Evolutionary conservation across 805 yeast species (phyloP).

Genomic region (Priceomyces carsonii): DNA sequence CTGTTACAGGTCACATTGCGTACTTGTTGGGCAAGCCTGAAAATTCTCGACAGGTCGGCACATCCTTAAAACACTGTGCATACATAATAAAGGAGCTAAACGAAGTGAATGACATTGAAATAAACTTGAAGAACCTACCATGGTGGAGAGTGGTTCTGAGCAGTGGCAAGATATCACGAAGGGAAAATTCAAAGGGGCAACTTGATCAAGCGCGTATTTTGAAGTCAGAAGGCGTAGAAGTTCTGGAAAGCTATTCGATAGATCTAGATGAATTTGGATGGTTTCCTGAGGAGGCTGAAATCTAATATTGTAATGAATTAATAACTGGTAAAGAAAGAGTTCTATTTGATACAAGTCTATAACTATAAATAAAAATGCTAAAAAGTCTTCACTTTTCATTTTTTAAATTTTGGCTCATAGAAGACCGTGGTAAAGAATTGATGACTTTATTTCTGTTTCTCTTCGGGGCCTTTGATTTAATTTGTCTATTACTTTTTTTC

Average conservation of each 20-base stretch:
- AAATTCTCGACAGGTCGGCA: constrained; percentile 75
- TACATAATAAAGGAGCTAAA: constrained; percentile 24
- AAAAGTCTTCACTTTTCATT: too few species aligned
- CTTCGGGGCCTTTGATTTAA: not conserved
- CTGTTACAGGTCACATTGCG: constrained; percentile 59
- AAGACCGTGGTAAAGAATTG: too few species aligned
- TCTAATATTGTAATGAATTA: too few species aligned
- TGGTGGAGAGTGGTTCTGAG: constrained; percentile 81
- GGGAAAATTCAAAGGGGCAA: constrained; percentile 45
- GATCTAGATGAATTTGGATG: constrained; percentile 58
- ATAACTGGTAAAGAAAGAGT: too few species aligned
- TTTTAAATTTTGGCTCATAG: too few species aligned
- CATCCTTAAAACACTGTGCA: constrained; percentile 54
- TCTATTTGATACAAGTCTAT: too few species aligned
- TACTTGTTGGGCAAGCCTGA: constrained; percentile 59
- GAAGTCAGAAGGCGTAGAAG: constrained; percentile 47
- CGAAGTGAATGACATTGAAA: constrained; percentile 17
- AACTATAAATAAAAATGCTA: too few species aligned
- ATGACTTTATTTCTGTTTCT: too few species aligned
- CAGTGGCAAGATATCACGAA: constrained; percentile 60
- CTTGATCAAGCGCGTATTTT: constrained; percentile 47
- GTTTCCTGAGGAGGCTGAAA: constrained; percentile 59
- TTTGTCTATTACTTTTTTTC: not conserved
- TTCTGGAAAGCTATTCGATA: constrained; percentile 37
- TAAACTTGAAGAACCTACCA: constrained; percentile 46